Evolutionary conservation across 768 basidiomycete genomes (phyloP).

Genomic region (Auricularia auricula-judae): DNA sequence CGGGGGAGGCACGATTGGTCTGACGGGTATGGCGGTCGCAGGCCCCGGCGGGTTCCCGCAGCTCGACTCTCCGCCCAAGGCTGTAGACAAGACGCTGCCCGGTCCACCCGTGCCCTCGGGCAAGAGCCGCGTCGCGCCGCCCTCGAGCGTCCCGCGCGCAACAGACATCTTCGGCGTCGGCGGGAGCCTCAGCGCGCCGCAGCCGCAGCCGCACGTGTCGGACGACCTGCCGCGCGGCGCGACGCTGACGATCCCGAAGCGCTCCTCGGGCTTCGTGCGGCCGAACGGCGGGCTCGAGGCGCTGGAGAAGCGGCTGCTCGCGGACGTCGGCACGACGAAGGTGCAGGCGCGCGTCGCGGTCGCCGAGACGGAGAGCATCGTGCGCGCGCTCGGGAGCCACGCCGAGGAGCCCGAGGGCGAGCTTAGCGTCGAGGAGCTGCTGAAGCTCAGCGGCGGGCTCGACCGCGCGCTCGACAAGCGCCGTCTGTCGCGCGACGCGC

Average conservation of each 20-base stretch:
- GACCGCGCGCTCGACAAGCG: background rate
- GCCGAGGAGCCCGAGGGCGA: background rate
- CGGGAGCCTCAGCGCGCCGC: background rate
- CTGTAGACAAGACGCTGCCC: conserved; percentile 49
- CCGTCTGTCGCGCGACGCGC: background rate
- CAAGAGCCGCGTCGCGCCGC: conserved; percentile 17
- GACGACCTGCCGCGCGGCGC: conserved; percentile 2
- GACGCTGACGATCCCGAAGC: conserved; percentile 19
- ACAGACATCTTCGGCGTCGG: conserved; percentile 3
- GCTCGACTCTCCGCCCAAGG: background rate
- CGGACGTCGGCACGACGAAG: conserved; percentile 61
- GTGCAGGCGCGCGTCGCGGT: conserved; percentile 2
- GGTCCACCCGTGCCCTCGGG: conserved; percentile 42
- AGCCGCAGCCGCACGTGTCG: background rate
- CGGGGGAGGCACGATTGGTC: too few relatives aligned
- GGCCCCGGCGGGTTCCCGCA: background rate
- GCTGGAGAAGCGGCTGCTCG: conserved; percentile 53
- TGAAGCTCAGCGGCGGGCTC: background rate
- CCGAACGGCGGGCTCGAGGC: conserved; percentile 52
- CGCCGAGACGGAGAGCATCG: background rate
- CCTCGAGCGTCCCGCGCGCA: background rate
- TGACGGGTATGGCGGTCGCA: background rate
- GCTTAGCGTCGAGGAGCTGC: background rate
- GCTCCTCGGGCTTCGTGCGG: conserved; percentile 3
- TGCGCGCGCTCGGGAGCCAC: background rate